These are phyloP conservation scores for Saturnispora zaruensis DNA, from an alignment of 805 yeast genomes.

Conservation along the genomic window DNA sequence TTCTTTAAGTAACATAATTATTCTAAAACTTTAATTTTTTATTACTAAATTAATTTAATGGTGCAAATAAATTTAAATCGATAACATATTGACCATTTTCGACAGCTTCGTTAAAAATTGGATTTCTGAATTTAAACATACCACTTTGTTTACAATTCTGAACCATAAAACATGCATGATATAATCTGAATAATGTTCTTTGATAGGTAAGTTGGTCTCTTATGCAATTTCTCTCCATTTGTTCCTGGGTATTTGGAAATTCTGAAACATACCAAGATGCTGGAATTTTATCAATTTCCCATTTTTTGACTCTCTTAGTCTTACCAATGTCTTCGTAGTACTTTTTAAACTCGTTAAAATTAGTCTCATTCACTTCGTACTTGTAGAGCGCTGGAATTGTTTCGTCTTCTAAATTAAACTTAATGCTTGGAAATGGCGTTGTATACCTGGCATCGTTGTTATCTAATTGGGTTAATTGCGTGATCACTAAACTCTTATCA, in stretches of 20 bases:
- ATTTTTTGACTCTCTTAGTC: conserved; percentile 22
- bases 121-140: conserved; percentile 39
- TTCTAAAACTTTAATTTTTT: neutral
- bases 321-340: conserved; percentile 13
- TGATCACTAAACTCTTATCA: neutral
- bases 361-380: conserved; percentile 20
- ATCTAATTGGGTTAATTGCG: neutral
- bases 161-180: conserved; percentile 32
- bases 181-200: conserved; percentile 37
- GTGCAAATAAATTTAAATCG: conserved; percentile 6
- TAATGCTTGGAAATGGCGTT: conserved; percentile 22
- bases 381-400: conserved; percentile 23
- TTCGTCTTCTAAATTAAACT: conserved; percentile 18
- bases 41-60: no score
- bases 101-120: conserved; percentile 32
- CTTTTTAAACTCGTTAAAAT: conserved; percentile 10
- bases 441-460: neutral
- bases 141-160: conserved; percentile 27
- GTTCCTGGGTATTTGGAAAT: conserved; percentile 51
- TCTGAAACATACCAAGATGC: conserved; percentile 54
- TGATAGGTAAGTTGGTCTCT: conserved; percentile 24
- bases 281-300: conserved; percentile 33
- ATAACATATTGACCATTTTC: conserved; percentile 8
- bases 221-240: conserved; percentile 28
- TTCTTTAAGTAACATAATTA: neutral